phyloP scores from a whole-genome alignment of 1,139 yeast species.

The Candida albicans region DNA sequence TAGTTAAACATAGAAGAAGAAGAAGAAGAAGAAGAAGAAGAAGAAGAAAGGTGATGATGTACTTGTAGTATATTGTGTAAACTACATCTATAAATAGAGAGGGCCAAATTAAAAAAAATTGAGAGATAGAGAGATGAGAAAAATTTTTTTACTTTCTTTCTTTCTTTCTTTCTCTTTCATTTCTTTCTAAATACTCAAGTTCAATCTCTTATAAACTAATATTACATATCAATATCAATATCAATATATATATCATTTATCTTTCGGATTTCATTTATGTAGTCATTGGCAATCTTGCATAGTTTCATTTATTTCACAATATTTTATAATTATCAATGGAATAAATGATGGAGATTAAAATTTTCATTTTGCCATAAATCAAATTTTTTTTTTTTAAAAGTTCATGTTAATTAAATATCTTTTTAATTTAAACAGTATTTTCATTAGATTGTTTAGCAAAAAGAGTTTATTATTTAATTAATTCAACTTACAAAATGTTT shows the following conservation, averaged over 20 bases:
- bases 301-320: slow-evolving; percentile 39
- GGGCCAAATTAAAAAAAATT: too few relatives aligned
- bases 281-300: slow-evolving; percentile 44
- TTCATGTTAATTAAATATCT: slow-evolving; percentile 16
- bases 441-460: slow-evolving; percentile 10
- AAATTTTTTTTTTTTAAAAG: slow-evolving; percentile 15
- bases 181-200: too few relatives aligned
- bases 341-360: slow-evolving; percentile 50
- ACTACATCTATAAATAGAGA: too few relatives aligned
- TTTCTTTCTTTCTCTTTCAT: not conserved
- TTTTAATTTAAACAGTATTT: slow-evolving; percentile 4
- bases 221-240: not conserved
- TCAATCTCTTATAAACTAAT: not conserved
- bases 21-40: too few relatives aligned
- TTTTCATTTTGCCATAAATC: slow-evolving; percentile 36
- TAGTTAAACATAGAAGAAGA: too few relatives aligned
- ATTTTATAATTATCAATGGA: slow-evolving; percentile 30
- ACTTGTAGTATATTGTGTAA: too few relatives aligned
- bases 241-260: not conserved
- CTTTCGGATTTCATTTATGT: not conserved
- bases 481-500: slow-evolving; percentile 15
- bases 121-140: not conserved
- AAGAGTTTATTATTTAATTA: slow-evolving; percentile 18
- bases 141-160: not conserved
- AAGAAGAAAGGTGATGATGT: too few relatives aligned